Evolutionary conservation across 169 alveolate genomes (phyloP).

Genomic region (Plasmodium inui): DNA sequence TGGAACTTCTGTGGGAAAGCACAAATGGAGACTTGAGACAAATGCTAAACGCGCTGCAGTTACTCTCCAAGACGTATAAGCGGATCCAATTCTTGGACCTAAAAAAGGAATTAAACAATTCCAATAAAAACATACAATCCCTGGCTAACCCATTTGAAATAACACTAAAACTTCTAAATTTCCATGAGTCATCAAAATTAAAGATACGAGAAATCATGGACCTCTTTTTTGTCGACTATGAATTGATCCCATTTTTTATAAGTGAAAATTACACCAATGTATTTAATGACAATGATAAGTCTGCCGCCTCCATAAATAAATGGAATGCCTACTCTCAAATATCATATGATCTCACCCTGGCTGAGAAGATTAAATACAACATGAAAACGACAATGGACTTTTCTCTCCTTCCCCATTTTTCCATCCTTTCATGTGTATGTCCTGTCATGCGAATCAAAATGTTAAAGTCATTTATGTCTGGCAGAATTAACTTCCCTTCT

Average conservation of each 20-base stretch:
- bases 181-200: conserved; percentile 79
- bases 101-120: conserved; percentile 80
- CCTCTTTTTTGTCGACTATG: conserved; percentile 94
- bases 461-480: conserved; percentile 78
- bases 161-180: conserved; percentile 86
- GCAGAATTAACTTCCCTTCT: conserved; percentile 92
- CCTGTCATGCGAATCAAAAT: conserved; percentile 83
- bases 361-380: conserved; percentile 88
- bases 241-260: conserved; percentile 93
- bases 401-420: conserved; percentile 90
- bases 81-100: conserved; percentile 77
- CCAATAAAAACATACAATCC: conserved; percentile 88
- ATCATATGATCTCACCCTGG: conserved; percentile 82
- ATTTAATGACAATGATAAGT: conserved; percentile 72
- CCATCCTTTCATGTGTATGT: conserved; percentile 87
- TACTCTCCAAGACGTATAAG: conserved; percentile 86
- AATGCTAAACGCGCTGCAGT: conserved; percentile 91
- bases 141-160: conserved; percentile 91
- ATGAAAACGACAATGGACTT: conserved; percentile 90
- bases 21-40: conserved; percentile 95
- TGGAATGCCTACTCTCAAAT: conserved; percentile 77
- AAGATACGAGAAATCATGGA: conserved; percentile 86
- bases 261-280: conserved; percentile 93
- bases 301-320: conserved; percentile 76
- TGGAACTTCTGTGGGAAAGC: conserved; percentile 91